These are phyloP conservation scores for Artemisia annua DNA, from an alignment of 129 eudicot species.

Conservation along the genomic window DNA sequence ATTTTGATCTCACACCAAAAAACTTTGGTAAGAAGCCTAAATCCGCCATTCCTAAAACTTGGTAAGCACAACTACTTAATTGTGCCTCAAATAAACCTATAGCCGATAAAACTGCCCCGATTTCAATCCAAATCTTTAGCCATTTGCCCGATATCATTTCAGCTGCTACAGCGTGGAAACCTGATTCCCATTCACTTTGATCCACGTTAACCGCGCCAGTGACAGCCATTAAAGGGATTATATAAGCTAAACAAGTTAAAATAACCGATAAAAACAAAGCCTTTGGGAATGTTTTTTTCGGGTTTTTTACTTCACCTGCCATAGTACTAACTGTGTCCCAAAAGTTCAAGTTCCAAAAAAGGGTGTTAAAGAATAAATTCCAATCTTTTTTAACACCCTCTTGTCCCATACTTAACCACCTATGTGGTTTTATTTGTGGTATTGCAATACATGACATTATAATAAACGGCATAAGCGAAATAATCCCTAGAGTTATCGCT, in stretches of 20 bases:
- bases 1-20: conserved; percentile 40
- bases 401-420: conserved; percentile 53
- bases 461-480: conserved; percentile 45
- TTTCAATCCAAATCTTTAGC: conserved; percentile 58
- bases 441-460: conserved; percentile 49
- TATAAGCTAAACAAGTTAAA: conserved; percentile 51
- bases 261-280: conserved; percentile 49
- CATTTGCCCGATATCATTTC: conserved; percentile 49
- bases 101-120: conserved; percentile 54
- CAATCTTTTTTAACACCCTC: conserved; percentile 47
- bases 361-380: conserved; percentile 47
- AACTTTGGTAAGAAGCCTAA: conserved; percentile 48
- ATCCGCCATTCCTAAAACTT: conserved; percentile 57
- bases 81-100: conserved; percentile 54
- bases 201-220: conserved; percentile 45
- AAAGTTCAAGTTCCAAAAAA: conserved; percentile 57
- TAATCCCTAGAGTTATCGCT: conserved; percentile 35
- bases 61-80: conserved; percentile 54
- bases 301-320: conserved; percentile 66
- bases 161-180: conserved; percentile 54
- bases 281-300: conserved; percentile 41
- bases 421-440: conserved; percentile 43
- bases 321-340: conserved; percentile 64
- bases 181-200: conserved; percentile 49
- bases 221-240: conserved; percentile 54